phyloP scores from a whole-genome alignment of 2,329 filamentous ascomycete species.

The Fusarium guadeloupense region DNA sequence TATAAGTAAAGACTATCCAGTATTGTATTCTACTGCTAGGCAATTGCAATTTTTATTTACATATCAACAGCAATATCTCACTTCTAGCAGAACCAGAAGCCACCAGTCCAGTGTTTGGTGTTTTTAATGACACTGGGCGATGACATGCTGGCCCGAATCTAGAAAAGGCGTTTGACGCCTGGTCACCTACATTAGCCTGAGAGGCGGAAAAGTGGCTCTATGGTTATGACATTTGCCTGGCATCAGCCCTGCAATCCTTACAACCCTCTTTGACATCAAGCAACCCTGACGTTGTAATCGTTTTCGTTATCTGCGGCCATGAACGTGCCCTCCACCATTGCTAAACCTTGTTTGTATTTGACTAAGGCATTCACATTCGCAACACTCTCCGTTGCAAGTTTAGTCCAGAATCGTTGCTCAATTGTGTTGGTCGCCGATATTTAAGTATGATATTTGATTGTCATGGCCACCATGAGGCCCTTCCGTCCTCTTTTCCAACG shows the following conservation, averaged over 20 bases:
- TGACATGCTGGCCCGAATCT: slow-evolving; percentile 11
- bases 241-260: slow-evolving; percentile 24
- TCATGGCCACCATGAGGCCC: slow-evolving; percentile 22
- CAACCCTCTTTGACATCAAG: slow-evolving; percentile 20
- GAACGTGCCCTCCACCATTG: slow-evolving; percentile 12
- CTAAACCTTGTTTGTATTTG: slow-evolving; percentile 24
- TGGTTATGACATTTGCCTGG: slow-evolving; percentile 4
- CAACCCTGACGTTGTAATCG: not conserved
- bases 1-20: no score
- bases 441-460: slow-evolving; percentile 21
- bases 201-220: not conserved
- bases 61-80: no score
- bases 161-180: slow-evolving; percentile 5
- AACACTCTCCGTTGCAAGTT: slow-evolving; percentile 38
- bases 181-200: slow-evolving; percentile 2
- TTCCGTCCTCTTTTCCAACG: slow-evolving; percentile 19
- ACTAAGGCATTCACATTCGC: slow-evolving; percentile 20
- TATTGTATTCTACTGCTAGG: no score
- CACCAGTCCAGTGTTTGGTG: no score
- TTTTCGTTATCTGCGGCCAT: slow-evolving; percentile 1
- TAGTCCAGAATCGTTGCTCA: slow-evolving; percentile 26
- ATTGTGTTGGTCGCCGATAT: slow-evolving; percentile 32
- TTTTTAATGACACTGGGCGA: no score
- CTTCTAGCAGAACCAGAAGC: no score
- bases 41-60: no score